Base-by-base conservation (phyloP, 352 stramenopile species). In the Globisporangium nagaii region DNA sequence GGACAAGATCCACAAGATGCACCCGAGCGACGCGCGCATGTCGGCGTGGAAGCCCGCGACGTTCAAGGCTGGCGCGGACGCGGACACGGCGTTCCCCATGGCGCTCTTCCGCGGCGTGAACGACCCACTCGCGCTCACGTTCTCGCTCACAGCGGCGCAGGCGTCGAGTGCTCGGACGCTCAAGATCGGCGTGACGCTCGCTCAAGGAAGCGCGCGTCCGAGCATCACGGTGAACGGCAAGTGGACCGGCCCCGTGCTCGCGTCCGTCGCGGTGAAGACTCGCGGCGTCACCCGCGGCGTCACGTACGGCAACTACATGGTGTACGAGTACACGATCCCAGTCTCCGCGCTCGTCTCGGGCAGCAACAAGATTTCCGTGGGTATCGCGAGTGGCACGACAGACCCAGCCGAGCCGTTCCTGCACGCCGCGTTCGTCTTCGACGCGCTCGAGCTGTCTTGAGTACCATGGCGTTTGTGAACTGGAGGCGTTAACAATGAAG, bases 1-100 rank as follows among this genome's bases (percentile, higher is more conserved):
- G 4, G 60, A 78, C 62, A 84, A 76, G 64, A 79, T 84, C 56
- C 66, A 73, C 52, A 63, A 34, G 32, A 79, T 82, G 72, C 72
- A 82, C 46, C 69, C 69, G 19, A 75, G 69, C 22, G 69, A 82
- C 45, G 39, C 43, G 2, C 72, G 69, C 6, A 84, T 81, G 73
- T 12, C 62, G 3, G 20, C 37, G 5, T 79, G 62, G 60, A 52
- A 53, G 0, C 31, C 60, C 11, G 28, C 58, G 11, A 70, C 60
- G 4, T 82, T 79, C 46, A n/a, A n/a, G n/a, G n/a, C n/a, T n/a
- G 45, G 28, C 0, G 56, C 56, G 5, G 64, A 51, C 7, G 55
- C 44, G 0, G 62, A 77, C 31, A 39, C 51, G 1, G 60, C 41
- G 52, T 79, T 82, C 60, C 72, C 72, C 1, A 68, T 77, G 56